Evolutionary conservation across 495 filamentous ascomycete genomes (phyloP).

Genomic region (Acidiella bohemica): DNA sequence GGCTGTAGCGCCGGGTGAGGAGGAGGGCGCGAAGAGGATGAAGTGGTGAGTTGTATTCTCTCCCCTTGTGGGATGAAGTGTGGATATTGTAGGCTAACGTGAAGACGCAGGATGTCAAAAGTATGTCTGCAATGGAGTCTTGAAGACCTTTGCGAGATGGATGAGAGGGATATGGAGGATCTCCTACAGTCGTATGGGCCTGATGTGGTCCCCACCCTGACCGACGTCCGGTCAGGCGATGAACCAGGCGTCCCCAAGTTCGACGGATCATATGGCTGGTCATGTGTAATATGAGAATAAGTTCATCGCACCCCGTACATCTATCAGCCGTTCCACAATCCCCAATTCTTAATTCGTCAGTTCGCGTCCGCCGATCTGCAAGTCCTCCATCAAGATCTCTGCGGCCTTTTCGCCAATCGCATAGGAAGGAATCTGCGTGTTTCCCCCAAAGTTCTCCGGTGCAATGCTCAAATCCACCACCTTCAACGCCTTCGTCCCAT

Average conservation of each 20-base stretch:
- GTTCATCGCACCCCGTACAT: conserved; percentile 3
- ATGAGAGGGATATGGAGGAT: conserved; percentile 68
- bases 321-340: background rate
- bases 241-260: conserved; percentile 22
- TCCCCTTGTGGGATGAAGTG: background rate
- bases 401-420: conserved; percentile 49
- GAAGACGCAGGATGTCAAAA: conserved; percentile 55
- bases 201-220: conserved; percentile 26
- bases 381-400: conserved; percentile 40
- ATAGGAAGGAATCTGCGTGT: conserved; percentile 47
- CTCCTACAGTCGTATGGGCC: conserved; percentile 57
- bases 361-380: too few relatives aligned
- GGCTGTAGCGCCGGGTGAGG: conserved; percentile 52
- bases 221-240: conserved; percentile 23
- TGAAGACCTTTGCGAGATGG: conserved; percentile 74
- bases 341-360: too few relatives aligned
- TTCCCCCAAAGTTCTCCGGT: conserved; percentile 46
- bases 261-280: conserved; percentile 29
- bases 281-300: conserved; percentile 14
- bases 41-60: conserved; percentile 51
- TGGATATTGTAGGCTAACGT: background rate
- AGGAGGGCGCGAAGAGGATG: conserved; percentile 83
- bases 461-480: conserved; percentile 36
- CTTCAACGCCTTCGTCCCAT: conserved; percentile 37
- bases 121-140: conserved; percentile 80